Evolutionary conservation across 495 filamentous ascomycete species (phyloP).

Genomic region (Coniosporium apollinis): DNA sequence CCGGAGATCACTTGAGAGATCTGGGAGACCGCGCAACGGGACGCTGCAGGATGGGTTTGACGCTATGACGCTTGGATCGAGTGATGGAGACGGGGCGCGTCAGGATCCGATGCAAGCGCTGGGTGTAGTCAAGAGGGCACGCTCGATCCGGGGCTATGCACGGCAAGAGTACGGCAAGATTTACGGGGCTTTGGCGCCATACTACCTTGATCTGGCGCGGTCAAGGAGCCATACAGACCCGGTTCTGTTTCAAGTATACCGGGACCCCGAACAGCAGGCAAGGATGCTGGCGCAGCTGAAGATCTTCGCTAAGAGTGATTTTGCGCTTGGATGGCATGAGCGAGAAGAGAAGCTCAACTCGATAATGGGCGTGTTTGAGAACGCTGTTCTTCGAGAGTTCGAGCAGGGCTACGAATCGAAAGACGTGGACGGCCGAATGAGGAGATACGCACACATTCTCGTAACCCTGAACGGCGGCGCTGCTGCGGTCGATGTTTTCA

Average conservation of each 20-base stretch:
- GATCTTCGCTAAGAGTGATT: conserved; percentile 65
- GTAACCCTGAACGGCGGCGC: conserved; percentile 65
- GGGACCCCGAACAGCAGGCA: conserved; percentile 77
- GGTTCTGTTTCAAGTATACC: conserved; percentile 67
- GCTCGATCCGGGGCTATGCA: conserved; percentile 72
- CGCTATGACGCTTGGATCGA: conserved; percentile 27
- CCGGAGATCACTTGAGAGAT: conserved; percentile 15
- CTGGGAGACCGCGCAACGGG: conserved; percentile 3
- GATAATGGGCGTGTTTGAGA: conserved; percentile 79
- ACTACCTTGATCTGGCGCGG: conserved; percentile 66
- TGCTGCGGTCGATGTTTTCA: conserved; percentile 65
- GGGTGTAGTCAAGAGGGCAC: conserved; percentile 45
- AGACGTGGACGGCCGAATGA: conserved; percentile 80
- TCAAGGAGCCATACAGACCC: conserved; percentile 64
- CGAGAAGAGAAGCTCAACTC: conserved; percentile 50
- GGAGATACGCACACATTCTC: conserved; percentile 72
- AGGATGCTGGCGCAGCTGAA: conserved; percentile 67
- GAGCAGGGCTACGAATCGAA: conserved; percentile 75
- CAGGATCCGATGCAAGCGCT: conserved; percentile 43
- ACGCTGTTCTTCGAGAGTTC: conserved; percentile 76
- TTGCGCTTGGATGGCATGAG: conserved; percentile 51
- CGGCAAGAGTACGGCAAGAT: conserved; percentile 81
- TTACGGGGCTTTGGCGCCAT: conserved; percentile 71
- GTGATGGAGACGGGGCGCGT: background rate
- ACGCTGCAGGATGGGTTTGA: conserved; percentile 49